Evolutionary conservation across 2,329 filamentous ascomycete species (phyloP).

Genomic region (Teratosphaeria pseudoeucalypti): DNA sequence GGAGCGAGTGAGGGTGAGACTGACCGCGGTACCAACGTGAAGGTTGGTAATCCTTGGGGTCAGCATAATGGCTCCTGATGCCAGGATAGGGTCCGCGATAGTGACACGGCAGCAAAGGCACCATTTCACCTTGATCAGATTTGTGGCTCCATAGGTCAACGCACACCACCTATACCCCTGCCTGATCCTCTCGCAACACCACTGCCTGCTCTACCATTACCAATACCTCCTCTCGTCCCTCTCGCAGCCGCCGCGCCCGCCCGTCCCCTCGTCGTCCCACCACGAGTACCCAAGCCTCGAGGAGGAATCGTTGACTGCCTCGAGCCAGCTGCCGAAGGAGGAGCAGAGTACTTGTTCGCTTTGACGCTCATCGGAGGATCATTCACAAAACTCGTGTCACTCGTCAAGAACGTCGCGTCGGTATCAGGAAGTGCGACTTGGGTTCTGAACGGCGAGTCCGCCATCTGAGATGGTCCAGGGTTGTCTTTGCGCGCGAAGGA

Average conservation of each 20-base stretch:
- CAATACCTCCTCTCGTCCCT: slow-evolving; percentile 3
- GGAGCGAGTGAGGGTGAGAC: neutral
- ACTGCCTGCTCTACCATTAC: neutral
- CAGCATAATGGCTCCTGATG: neutral
- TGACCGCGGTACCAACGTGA: neutral
- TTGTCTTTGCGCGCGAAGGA: slow-evolving; percentile 57
- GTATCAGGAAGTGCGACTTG: slow-evolving; percentile 30
- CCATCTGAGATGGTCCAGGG: slow-evolving; percentile 9
- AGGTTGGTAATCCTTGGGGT: neutral
- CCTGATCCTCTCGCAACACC: slow-evolving; percentile 4
- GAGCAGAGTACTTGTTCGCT: slow-evolving; percentile 23
- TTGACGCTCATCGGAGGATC: slow-evolving; percentile 53
- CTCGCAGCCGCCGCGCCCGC: neutral
- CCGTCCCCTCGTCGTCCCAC: neutral
- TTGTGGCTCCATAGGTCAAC: neutral
- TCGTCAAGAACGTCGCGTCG: slow-evolving; percentile 87
- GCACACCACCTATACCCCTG: slow-evolving; percentile 1
- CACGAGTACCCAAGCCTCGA: slow-evolving; percentile 1
- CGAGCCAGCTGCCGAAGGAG: slow-evolving; percentile 4
- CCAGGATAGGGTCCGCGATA: neutral
- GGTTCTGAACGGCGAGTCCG: slow-evolving; percentile 14
- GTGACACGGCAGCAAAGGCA: neutral
- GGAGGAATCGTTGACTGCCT: slow-evolving; percentile 2
- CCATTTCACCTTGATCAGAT: neutral
- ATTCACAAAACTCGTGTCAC: slow-evolving; percentile 82